Evolutionary conservation across 257 asterid genomes (phyloP).

Genomic region (Linderniella brevidens): DNA sequence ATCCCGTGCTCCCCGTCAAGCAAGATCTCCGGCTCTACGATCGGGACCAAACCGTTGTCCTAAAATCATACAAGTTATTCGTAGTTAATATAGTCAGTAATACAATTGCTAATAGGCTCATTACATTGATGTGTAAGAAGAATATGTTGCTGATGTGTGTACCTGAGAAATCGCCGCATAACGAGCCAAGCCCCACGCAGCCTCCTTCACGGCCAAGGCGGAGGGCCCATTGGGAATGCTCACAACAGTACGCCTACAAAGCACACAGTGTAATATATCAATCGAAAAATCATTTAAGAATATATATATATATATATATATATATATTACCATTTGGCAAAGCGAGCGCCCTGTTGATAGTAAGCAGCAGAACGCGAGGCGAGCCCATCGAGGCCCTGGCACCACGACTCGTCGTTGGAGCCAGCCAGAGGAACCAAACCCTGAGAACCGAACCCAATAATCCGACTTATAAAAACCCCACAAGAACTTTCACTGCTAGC

Average conservation of each 20-base stretch:
- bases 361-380: conserved; percentile 95
- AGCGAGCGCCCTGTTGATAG: conserved; percentile 96
- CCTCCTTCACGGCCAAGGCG: conserved; percentile 93
- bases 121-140: too few species aligned
- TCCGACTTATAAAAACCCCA: too few species aligned
- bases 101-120: too few species aligned
- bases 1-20: conserved; percentile 13
- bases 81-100: too few species aligned
- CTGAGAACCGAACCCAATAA: conserved; percentile 15
- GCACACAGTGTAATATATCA: background rate
- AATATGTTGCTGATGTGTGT: too few species aligned
- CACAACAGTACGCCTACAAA: conserved; percentile 87
- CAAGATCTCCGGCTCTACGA: background rate
- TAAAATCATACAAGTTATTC: too few species aligned
- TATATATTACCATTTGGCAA: conserved; percentile 84
- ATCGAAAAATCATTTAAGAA: too few species aligned
- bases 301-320: too few species aligned
- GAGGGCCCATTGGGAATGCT: conserved; percentile 94
- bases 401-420: conserved; percentile 90
- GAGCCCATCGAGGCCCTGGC: conserved; percentile 98
- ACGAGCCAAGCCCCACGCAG: conserved; percentile 97
- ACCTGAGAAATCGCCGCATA: conserved; percentile 93
- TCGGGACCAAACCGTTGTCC: background rate
- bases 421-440: conserved; percentile 94
- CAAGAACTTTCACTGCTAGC: background rate